Evolutionary conservation across 2,329 filamentous ascomycete species (phyloP).

Genomic region (Alternaria ventricosa): DNA sequence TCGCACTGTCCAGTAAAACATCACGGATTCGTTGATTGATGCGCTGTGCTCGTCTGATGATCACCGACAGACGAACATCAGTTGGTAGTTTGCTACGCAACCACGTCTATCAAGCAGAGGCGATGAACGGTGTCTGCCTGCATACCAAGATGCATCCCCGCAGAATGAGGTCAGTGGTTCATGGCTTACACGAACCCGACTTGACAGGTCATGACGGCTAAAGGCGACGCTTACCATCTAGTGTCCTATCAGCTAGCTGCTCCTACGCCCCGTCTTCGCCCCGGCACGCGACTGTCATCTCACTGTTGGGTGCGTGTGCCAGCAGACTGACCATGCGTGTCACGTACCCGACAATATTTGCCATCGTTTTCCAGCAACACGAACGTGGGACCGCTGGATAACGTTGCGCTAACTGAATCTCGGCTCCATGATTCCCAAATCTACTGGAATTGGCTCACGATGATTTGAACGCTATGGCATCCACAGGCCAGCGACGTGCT

Average conservation of each 20-base stretch:
- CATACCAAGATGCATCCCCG: conserved; percentile 4
- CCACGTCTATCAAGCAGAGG: neutral
- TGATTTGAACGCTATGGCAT: conserved; percentile 8
- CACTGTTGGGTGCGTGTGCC: conserved; percentile 5
- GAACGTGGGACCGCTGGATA: neutral
- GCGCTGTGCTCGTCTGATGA: neutral
- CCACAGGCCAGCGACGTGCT: conserved; percentile 12
- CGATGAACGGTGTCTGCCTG: neutral
- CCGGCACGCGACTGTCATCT: conserved; percentile 6
- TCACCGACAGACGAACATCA: neutral
- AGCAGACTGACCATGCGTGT: neutral
- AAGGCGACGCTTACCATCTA: conserved; percentile 19
- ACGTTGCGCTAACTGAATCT: conserved; percentile 4
- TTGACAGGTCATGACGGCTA: conserved; percentile 23
- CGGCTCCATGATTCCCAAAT: neutral
- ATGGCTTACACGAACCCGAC: conserved; percentile 9
- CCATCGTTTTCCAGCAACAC: neutral
- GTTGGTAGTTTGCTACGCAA: neutral
- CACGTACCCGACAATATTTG: conserved; percentile 1
- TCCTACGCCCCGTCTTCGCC: conserved; percentile 16
- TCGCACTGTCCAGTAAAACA: neutral
- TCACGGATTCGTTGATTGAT: neutral
- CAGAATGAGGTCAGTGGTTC: conserved; percentile 17
- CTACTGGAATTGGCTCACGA: conserved; percentile 3
- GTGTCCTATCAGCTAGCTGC: conserved; percentile 20